phyloP scores from a whole-genome alignment of 1,284 basidiomycete genomes.

The Lentinus polychrous region DNA sequence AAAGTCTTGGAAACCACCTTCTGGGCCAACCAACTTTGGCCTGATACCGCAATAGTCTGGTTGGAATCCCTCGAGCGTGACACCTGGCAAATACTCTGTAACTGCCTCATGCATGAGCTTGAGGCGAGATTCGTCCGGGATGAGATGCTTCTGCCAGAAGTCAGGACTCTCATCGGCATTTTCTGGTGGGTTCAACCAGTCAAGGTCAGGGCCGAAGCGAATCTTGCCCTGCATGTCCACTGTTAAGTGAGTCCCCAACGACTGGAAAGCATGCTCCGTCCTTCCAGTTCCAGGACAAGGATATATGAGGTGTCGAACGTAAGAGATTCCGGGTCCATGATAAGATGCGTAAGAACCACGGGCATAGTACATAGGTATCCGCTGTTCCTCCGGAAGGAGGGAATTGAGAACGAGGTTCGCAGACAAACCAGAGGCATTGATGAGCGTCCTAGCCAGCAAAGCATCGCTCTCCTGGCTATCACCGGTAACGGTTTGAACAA shows the following conservation, averaged over 20 bases:
- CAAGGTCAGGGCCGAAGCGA: conserved; percentile 90
- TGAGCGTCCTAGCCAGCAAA: conserved; percentile 77
- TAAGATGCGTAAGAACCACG: conserved; percentile 87
- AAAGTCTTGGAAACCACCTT: conserved; percentile 83
- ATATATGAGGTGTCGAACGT: conserved; percentile 79
- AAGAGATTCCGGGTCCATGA: conserved; percentile 62
- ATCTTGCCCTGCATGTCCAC: conserved; percentile 85
- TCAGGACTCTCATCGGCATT: conserved; percentile 46
- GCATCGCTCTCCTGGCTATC: conserved; percentile 50
- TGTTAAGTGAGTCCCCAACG: conserved; percentile 87
- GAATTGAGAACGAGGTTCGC: conserved; percentile 68
- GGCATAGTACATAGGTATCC: conserved; percentile 68
- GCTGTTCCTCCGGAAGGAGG: conserved; percentile 47
- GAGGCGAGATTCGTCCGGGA: conserved; percentile 60
- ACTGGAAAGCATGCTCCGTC: conserved; percentile 59
- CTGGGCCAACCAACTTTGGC: conserved; percentile 79
- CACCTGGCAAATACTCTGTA: conserved; percentile 67
- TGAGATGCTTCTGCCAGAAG: conserved; percentile 72
- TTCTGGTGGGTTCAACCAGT: conserved; percentile 66
- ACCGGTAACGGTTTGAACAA: conserved; percentile 59
- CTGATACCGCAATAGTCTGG: conserved; percentile 92
- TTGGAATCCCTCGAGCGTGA: conserved; percentile 58
- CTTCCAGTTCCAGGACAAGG: conserved; percentile 70
- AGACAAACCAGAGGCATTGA: conserved; percentile 87
- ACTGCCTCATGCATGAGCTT: conserved; percentile 64